Base-by-base conservation (phyloP, 2,329 filamentous ascomycete species). In the Shiraia sp. region DNA sequence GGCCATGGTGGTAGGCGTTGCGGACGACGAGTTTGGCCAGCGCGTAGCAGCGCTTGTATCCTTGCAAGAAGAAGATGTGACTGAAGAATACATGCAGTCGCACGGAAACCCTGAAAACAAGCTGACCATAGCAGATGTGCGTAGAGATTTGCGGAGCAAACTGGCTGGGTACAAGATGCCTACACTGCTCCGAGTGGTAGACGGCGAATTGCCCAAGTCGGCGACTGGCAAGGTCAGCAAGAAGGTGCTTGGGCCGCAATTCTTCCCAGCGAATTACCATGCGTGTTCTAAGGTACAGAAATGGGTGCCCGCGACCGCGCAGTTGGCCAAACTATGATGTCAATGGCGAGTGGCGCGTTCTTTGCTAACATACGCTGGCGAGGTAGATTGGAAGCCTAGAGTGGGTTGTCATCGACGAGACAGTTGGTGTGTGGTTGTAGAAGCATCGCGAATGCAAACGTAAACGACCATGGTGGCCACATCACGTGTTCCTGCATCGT, bases 11-110 rank as follows among this genome's bases (percentile, higher is more conserved):
- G 75, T 80, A 3, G 77, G 78, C 1, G 68, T 80, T n/a, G 61
- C 70, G 1, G 76, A 79, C 47, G 71, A 77, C 13, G 77, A 80
- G 61, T 80, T 74, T 59, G 77, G 78, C 2, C 76, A 81, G 58
- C 68, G 76, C 14, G 78, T 81, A 2, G 78, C 73, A n/a, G 77
- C 77, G 1, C 69, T 77, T n/a, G 57, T 81, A 10, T 75, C 59
- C 31, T 46, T 74, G 29, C 70, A 71, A 42, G 54, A 66, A 10
- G 61, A 66, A 34, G 53, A 58, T 6, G 44, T 67, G 44, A 60
- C 45, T 25, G 55, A 51, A 19, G 43, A 30, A 7, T 61, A 51
- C 22, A 26, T 54, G 4, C 45, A 50, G 19, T 48, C 36, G 9
- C 47, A 58, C 42, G 42, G 41, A 16, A 41, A 52, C 48, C 28